Conservation (phyloP, 768 basidiomycete species). For the Suillus placidus region DNA sequence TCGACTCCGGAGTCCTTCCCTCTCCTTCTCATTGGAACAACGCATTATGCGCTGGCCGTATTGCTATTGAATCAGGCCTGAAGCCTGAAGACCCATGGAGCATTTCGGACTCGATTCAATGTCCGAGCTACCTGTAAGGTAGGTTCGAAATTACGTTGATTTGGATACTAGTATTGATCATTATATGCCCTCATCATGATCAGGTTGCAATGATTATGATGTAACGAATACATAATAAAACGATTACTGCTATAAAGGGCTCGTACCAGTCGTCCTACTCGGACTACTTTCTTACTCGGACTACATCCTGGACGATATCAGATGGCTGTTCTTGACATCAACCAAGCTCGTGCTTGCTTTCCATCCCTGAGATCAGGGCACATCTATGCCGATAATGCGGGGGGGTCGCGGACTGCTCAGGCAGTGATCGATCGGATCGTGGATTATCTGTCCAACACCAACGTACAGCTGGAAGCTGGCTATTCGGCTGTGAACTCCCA, state of each 20-base stretch:
- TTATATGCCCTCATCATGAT: neutral
- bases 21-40: neutral
- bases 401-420: constrained; percentile 66
- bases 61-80: neutral
- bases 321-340: constrained; percentile 45
- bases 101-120: neutral
- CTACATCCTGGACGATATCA: neutral
- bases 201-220: neutral
- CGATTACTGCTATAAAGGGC: neutral
- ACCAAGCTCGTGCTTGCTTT: constrained; percentile 60
- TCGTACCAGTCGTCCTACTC: neutral
- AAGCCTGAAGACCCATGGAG: neutral
- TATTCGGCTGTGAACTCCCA: constrained; percentile 63
- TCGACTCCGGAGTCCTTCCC: neutral
- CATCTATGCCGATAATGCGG: constrained; percentile 77
- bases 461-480: constrained; percentile 71
- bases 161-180: neutral
- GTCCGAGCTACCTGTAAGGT: neutral
- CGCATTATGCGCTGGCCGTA: neutral
- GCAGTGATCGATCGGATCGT: constrained; percentile 59
- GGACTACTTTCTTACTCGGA: neutral
- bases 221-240: neutral
- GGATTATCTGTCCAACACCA: constrained; percentile 72
- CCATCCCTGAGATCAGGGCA: constrained; percentile 61
- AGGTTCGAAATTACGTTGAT: neutral